Percentiles rank a stretch among this genome's conserved stretches.
These are phyloP conservation scores for Ustilago nuda DNA, from an alignment of 1,284 basidiomycete genomes.

Conservation along the genomic window DNA sequence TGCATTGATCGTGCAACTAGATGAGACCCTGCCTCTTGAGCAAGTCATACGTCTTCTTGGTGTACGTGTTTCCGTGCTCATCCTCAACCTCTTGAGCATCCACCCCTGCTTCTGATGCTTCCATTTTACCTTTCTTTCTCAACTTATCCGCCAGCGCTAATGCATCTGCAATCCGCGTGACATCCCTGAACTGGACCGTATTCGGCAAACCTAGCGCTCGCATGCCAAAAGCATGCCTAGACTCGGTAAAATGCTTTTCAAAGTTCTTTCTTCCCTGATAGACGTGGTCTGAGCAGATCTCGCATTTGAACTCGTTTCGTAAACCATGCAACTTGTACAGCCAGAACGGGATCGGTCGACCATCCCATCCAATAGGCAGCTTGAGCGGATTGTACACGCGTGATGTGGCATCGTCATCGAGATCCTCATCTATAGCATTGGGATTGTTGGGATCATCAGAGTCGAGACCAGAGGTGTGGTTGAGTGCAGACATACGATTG, in stretches of 20 bases:
- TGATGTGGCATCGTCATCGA: slow-evolving; percentile 74
- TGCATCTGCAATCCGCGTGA: slow-evolving; percentile 96
- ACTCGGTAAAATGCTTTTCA: slow-evolving; percentile 92
- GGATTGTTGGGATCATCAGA: slow-evolving; percentile 17
- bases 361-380: slow-evolving; percentile 96
- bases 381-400: slow-evolving; percentile 98
- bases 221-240: slow-evolving; percentile 97
- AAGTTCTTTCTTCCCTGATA: slow-evolving; percentile 91
- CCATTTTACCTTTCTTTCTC: slow-evolving; percentile 54
- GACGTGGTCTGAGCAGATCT: slow-evolving; percentile 84
- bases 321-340: slow-evolving; percentile 97
- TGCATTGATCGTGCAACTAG: slow-evolving; percentile 18
- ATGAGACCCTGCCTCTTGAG: slow-evolving; percentile 68
- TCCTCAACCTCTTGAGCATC: slow-evolving; percentile 68
- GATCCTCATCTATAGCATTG: slow-evolving; percentile 31
- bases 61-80: slow-evolving; percentile 67
- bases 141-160: slow-evolving; percentile 74
- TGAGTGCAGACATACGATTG: slow-evolving; percentile 43
- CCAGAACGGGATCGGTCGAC: slow-evolving; percentile 98
- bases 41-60: slow-evolving; percentile 67
- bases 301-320: slow-evolving; percentile 95
- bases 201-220: slow-evolving; percentile 95
- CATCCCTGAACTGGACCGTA: slow-evolving; percentile 98
- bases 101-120: slow-evolving; percentile 43
- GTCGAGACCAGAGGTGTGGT: slow-evolving; percentile 33